Percentiles rank a stretch among this genome's conserved stretches.
Conservation (phyloP, 345 rosid species). For the Populus deltoides region DNA sequence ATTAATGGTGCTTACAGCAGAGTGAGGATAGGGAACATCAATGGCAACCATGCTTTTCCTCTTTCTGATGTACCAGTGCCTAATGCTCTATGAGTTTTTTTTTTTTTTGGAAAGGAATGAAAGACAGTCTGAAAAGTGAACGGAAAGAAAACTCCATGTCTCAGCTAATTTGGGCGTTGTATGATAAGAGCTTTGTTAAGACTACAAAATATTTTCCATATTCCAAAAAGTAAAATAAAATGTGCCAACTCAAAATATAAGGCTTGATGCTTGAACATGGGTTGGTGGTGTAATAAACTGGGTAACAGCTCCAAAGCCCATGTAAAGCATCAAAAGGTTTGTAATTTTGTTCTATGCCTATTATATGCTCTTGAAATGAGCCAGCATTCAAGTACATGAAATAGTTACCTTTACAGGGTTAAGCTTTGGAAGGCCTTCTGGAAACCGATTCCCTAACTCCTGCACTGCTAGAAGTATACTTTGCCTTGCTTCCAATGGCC, state of each 20-base stretch:
- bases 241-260: neutral
- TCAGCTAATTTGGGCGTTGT: neutral
- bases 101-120: neutral
- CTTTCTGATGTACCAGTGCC: too few species aligned
- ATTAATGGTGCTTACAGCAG: neutral
- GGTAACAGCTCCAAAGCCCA: neutral
- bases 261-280: neutral
- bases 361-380: neutral
- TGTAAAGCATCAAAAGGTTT: neutral
- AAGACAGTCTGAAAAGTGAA: neutral
- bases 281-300: neutral
- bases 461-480: constrained; percentile 82
- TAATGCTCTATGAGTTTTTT: neutral
- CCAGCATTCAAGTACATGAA: neutral
- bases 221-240: neutral
- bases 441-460: constrained; percentile 78
- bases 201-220: neutral
- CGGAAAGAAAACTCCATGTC: neutral
- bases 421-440: constrained; percentile 90
- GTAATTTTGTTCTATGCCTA: neutral
- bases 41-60: neutral
- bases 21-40: neutral
- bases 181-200: neutral
- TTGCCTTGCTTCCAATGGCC: constrained; percentile 94
- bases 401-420: constrained; percentile 83